Percentiles rank a stretch among this genome's conserved stretches.
Evolutionary conservation across 1,284 basidiomycete species (phyloP).

Genomic region (Porphyrellus sp.): DNA sequence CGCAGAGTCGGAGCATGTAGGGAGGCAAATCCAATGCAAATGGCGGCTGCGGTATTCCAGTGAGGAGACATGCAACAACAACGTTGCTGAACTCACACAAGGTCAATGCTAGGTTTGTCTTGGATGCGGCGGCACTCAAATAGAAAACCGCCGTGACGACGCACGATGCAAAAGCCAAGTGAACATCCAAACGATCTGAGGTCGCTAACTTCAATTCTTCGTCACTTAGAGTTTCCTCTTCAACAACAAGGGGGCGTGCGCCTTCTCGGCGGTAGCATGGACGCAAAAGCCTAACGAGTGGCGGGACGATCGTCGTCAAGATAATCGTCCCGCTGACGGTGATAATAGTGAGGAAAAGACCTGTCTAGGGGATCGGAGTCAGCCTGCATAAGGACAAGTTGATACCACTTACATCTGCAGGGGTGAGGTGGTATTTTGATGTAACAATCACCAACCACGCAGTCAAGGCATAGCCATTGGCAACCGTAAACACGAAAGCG

Average conservation of each 20-base stretch:
- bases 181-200: constrained; percentile 34
- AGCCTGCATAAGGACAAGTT: neutral
- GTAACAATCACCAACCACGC: constrained; percentile 30
- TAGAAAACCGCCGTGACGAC: constrained; percentile 14
- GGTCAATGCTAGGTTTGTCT: constrained; percentile 7
- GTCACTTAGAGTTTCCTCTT: neutral
- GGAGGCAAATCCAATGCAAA: constrained; percentile 20
- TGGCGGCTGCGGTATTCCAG: constrained; percentile 9
- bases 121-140: constrained; percentile 19
- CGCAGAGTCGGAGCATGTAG: constrained; percentile 24
- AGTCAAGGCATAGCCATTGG: constrained; percentile 13
- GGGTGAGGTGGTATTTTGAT: constrained; percentile 23
- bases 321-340: constrained; percentile 12
- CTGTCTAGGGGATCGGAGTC: constrained; percentile 19
- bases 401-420: constrained; percentile 21
- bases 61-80: neutral
- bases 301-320: constrained; percentile 17
- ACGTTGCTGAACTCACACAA: constrained; percentile 7
- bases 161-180: constrained; percentile 27
- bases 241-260: neutral
- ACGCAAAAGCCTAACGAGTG: constrained; percentile 19
- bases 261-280: constrained; percentile 17
- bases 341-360: constrained; percentile 18
- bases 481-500: constrained; percentile 23
- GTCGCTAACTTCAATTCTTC: constrained; percentile 14